phyloP scores from a whole-genome alignment of 1,139 yeast species.

The Hemisphaericaspora xylofermentans region DNA sequence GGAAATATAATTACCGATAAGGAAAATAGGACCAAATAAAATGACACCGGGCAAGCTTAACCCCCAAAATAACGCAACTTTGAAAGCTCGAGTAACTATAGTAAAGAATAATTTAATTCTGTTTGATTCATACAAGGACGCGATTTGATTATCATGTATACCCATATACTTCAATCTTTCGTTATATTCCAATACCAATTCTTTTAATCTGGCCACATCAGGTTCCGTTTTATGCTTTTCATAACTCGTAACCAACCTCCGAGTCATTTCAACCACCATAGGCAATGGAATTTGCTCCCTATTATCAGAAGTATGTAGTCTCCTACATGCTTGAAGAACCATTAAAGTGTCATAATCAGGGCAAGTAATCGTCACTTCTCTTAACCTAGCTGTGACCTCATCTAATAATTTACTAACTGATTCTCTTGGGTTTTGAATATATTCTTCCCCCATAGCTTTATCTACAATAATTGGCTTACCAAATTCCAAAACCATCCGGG shows the following conservation, averaged over 20 bases:
- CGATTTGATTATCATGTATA: conserved; percentile 47
- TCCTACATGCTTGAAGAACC: conserved; percentile 86
- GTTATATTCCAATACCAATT: conserved; percentile 38
- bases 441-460: conserved; percentile 26
- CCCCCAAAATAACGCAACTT: conserved; percentile 33
- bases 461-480: conserved; percentile 45
- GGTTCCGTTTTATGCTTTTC: conserved; percentile 35
- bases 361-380: conserved; percentile 90
- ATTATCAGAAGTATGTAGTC: conserved; percentile 38
- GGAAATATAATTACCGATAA: conserved; percentile 36
- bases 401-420: conserved; percentile 73
- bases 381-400: conserved; percentile 68
- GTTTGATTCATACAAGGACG: conserved; percentile 29
- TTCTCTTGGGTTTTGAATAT: conserved; percentile 50
- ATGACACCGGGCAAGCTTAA: conserved; percentile 44
- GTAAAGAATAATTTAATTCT: conserved; percentile 26
- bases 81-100: conserved; percentile 29
- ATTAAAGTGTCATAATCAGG: conserved; percentile 90
- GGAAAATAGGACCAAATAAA: conserved; percentile 47
- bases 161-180: conserved; percentile 33
- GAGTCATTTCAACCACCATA: conserved; percentile 46
- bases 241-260: conserved; percentile 43
- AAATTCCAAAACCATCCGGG: conserved; percentile 48
- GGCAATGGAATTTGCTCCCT: conserved; percentile 41
- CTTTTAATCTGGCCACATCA: conserved; percentile 34